Conservation (phyloP, 257 asterid species). For the Solanum sitiens region DNA sequence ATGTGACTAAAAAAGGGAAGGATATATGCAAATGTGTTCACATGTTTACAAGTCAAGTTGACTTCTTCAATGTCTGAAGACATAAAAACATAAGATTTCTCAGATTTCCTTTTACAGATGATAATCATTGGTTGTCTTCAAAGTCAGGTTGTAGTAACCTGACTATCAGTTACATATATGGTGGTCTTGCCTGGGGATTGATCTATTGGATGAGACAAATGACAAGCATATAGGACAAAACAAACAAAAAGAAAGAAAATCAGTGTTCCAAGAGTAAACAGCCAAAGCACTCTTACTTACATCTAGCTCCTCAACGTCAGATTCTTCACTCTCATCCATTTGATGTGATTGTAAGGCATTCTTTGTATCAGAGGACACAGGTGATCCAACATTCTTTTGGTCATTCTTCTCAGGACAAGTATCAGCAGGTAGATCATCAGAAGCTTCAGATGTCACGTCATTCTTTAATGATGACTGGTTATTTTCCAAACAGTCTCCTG, state of each 20-base stretch:
- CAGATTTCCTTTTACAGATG: neutral
- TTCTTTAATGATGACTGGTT: conserved; percentile 8
- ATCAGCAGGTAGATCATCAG: conserved; percentile 18
- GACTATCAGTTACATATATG: neutral
- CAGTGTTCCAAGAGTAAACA: neutral
- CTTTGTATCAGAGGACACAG: neutral
- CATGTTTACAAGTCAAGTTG: neutral
- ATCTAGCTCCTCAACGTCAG: conserved; percentile 84
- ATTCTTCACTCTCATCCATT: conserved; percentile 55
- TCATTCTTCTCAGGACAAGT: conserved; percentile 24
- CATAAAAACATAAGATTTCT: neutral
- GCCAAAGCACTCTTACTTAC: conserved; percentile 35
- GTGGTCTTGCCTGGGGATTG: neutral
- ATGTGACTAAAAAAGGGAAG: neutral
- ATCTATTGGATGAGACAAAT: neutral
- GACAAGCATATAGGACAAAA: neutral
- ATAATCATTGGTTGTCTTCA: neutral
- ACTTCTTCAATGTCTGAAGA: neutral
- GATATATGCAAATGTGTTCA: neutral
- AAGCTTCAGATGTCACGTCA: conserved; percentile 20
- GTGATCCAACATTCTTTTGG: conserved; percentile 32
- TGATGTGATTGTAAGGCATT: conserved; percentile 16
- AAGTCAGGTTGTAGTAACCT: neutral
- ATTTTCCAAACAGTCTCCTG: conserved; percentile 13
- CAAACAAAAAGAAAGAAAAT: conserved; percentile 4